These are phyloP conservation scores for Albugo candida DNA, from an alignment of 352 stramenopile genomes.

Conservation along the genomic window DNA sequence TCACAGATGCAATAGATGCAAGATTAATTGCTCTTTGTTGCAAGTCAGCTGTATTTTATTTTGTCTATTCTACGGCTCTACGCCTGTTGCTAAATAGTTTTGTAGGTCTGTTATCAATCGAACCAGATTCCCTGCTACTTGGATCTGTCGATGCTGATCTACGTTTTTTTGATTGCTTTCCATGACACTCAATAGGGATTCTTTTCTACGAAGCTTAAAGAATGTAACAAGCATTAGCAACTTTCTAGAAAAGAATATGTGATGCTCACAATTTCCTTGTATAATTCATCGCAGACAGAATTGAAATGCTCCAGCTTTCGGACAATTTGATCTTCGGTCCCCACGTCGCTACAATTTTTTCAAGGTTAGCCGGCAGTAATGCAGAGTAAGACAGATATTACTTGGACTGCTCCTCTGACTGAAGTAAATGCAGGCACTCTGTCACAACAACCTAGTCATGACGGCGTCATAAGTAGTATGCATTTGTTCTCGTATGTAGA, in stretches of 20 bases:
- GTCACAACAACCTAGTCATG: slow-evolving; percentile 33
- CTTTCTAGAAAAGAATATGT: not conserved
- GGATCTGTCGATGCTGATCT: slow-evolving; percentile 71
- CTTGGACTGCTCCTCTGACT: slow-evolving; percentile 52
- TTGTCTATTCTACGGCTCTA: slow-evolving; percentile 1
- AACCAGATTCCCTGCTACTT: slow-evolving; percentile 61
- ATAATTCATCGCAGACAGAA: slow-evolving; percentile 72
- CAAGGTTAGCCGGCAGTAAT: slow-evolving; percentile 8
- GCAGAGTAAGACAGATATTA: slow-evolving; percentile 11
- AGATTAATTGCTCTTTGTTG: no score
- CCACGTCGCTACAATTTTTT: slow-evolving; percentile 15
- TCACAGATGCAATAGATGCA: no score
- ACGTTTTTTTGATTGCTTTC: slow-evolving; percentile 71
- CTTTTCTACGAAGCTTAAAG: slow-evolving; percentile 52
- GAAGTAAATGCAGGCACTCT: slow-evolving; percentile 54
- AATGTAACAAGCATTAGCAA: not conserved
- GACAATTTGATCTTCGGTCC: slow-evolving; percentile 52
- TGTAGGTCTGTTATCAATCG: slow-evolving; percentile 70
- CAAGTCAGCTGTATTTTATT: no score
- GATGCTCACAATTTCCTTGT: slow-evolving; percentile 65
- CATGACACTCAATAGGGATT: slow-evolving; percentile 68
- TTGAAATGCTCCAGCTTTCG: slow-evolving; percentile 80
- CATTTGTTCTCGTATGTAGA: slow-evolving; percentile 1
- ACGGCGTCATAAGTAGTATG: not conserved
- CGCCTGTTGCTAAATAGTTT: slow-evolving; percentile 59